Evolutionary conservation across 2,329 filamentous ascomycete species (phyloP), one percentile per base, ranked within the genome.

Genomic region (Pseudogymnoascus sp.): DNA sequence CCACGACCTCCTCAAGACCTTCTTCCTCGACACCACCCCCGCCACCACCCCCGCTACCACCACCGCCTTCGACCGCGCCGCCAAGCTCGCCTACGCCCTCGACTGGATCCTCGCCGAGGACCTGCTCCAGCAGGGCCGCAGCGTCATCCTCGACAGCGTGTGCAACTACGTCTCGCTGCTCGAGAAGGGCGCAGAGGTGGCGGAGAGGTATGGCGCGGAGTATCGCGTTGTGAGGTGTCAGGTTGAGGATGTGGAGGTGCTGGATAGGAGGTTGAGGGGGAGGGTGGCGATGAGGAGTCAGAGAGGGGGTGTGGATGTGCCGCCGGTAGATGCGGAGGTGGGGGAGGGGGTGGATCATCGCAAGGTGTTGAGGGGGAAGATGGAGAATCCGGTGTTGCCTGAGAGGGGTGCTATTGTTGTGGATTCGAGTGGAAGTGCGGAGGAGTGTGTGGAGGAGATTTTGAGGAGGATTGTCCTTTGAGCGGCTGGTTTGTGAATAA

Each of bases 101-200:
- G 69, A 76, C 40, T 78, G 75, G 74, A 64, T 64, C 0, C 69
- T 78, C 2, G 75, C 74, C 28, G 67, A 73, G 26, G 71, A 75
- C 40, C 28, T 74, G 21, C 68, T 76, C 57, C 71, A 69, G 26
- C 76, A 78, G 63, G 73, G 71, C 2, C 66, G 66, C 11, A 72
- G 62, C 62, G 70, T 77, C 64, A 72, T 77, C 62, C 69, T 78
- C 8, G 76, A 78, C 64, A 76, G 74, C 63, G 70, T 72, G 31
- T 78, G 75, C 67, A 76, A 76, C 64, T 76, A 68, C 67, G 42
- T 66, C 5, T 68, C 74, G 65, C 65, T 71, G 1, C 61, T 77
- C n/a, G 69, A 73, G n/a, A 44, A 64, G 7, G 76, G 76, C 1
- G 63, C 60, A 2, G 67, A 65, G 6, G 68, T 76, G 1, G 73